These are phyloP conservation scores for Fusarium avenaceum DNA, from an alignment of 2,329 filamentous ascomycete species.

Conservation along the genomic window DNA sequence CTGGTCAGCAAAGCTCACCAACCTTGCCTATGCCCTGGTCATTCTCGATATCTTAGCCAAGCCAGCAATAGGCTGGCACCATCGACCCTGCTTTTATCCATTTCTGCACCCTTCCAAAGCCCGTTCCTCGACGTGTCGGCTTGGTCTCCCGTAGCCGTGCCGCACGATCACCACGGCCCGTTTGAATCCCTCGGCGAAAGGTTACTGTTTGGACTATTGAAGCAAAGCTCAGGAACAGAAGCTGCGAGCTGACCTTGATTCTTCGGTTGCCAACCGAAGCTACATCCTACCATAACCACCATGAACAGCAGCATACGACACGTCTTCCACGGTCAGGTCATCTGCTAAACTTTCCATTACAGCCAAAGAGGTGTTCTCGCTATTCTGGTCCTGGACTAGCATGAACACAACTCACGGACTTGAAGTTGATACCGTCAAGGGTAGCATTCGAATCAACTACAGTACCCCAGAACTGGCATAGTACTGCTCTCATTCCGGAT, in stretches of 20 bases:
- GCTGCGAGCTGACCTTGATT: not conserved
- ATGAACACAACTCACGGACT: not conserved
- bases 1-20: conserved; percentile 12
- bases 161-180: conserved; percentile 43
- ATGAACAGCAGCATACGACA: not conserved
- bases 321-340: not conserved
- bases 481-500: conserved; percentile 14
- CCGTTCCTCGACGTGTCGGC: not conserved
- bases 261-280: not conserved
- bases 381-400: conserved; percentile 3
- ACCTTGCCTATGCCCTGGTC: conserved; percentile 14
- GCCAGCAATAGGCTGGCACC: conserved; percentile 24
- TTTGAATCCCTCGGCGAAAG: conserved; percentile 14
- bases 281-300: not conserved
- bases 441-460: conserved; percentile 1
- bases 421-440: not conserved
- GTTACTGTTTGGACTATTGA: conserved; percentile 2
- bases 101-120: conserved; percentile 4
- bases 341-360: not conserved
- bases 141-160: conserved; percentile 23
- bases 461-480: conserved; percentile 1
- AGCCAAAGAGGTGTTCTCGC: not conserved
- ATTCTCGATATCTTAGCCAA: conserved; percentile 6
- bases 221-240: conserved; percentile 16
- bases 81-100: conserved; percentile 11